Evolutionary conservation across 1,139 yeast genomes (phyloP), one percentile per base, ranked within the genome.

Genomic region (Trichomonascaceae sp.): DNA sequence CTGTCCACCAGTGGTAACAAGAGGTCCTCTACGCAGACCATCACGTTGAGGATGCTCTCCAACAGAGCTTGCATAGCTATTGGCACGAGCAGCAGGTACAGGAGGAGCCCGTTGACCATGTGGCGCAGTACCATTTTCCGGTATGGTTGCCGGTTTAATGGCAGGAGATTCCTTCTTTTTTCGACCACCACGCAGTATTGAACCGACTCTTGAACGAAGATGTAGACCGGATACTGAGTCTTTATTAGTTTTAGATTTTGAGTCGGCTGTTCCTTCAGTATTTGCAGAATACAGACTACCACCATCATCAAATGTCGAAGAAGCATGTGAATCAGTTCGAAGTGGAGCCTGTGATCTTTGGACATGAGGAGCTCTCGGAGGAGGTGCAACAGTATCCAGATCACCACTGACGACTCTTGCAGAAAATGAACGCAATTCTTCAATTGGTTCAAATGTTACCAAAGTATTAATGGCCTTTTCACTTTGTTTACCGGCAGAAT

Each of bases 201-300:
- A 88, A 17, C 96, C 96, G 44, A 90, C 90, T 66, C 76, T 83
- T 5, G 95, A 86, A 66, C 84, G 82, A 64, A 90, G 72, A 58
- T 50, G 52, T 22, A 50, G 18, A 6, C 52, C 52, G n/a, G 48
- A 44, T 4, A 45, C 48, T 12, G 48, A 44, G 2, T 50, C 47
- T 9, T 32, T 30, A 22, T 22, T 22, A 36, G 41, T 5, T 79
- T 82, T 12, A 59, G 41, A 13, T 17, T 13, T 36, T 3, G 41
- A 36, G 10, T 57, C 57, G 24, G 54, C 54, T 27, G 49, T 44
- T 2, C 56, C 53, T 3, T 54, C 43, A 36, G 49, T 53, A 41
- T 53, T 52, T 13, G 55, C 51, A 8, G 63, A 57, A 30, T 53
- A 49, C 36, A 58, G 46, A 49, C 63, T 60, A 50, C 60, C 55